Evolutionary conservation across 768 basidiomycete species (phyloP).

Genomic region (Hygrocybe punicea): DNA sequence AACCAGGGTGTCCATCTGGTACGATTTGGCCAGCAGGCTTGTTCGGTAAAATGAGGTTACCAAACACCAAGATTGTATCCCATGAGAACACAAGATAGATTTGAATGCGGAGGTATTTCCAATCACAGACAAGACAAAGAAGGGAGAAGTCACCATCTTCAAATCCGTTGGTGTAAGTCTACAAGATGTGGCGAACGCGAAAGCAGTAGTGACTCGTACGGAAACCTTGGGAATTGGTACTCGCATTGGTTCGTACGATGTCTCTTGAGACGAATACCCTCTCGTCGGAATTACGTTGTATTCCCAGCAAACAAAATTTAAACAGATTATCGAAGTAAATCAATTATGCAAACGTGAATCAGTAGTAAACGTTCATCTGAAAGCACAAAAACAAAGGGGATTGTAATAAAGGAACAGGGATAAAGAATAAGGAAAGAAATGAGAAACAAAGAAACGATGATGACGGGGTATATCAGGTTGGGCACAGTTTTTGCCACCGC

Average conservation of each 20-base stretch:
- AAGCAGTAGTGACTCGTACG: conserved; percentile 61
- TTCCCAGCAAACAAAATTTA: no score
- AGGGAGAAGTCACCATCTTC: conserved; percentile 70
- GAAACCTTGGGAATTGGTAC: conserved; percentile 52
- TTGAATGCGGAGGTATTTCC: conserved; percentile 5
- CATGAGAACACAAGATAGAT: conserved; percentile 24
- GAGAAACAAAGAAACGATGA: no score
- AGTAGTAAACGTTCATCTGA: no score
- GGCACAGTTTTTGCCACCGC: no score
- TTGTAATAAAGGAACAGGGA: no score
- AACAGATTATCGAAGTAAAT: no score
- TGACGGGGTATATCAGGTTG: no score
- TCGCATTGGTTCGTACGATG: conserved; percentile 46
- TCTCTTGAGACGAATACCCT: no score
- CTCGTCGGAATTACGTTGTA: no score
- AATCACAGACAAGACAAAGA: conserved; percentile 12
- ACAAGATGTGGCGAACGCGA: conserved; percentile 84
- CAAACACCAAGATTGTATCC: conserved; percentile 33
- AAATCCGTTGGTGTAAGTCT: conserved; percentile 85
- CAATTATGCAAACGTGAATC: no score
- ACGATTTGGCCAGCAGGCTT: conserved; percentile 36
- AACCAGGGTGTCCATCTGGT: conserved; percentile 24
- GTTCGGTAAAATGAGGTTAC: conserved; percentile 34
- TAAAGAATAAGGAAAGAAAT: no score
- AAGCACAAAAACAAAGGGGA: no score